These are phyloP conservation scores for Quercus robur DNA, from an alignment of 306 rosid species.

Conservation along the genomic window DNA sequence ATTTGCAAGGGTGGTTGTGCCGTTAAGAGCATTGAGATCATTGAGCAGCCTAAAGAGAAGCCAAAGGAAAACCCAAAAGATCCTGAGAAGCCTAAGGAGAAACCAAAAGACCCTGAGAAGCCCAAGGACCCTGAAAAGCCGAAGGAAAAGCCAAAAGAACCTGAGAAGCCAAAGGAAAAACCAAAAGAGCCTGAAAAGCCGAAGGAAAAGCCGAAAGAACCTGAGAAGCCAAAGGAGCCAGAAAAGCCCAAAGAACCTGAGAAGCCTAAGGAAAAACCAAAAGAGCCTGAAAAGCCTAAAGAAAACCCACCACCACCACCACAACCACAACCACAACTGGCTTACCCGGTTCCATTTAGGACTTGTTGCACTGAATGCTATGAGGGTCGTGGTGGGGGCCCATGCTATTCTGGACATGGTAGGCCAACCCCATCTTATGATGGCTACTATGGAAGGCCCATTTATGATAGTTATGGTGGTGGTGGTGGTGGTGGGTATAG, in stretches of 20 bases:
- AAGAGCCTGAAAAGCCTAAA: neutral
- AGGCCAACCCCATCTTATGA: too few species aligned
- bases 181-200: slow-evolving; percentile 8
- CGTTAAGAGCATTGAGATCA: slow-evolving; percentile 68
- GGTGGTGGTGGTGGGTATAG: too few species aligned
- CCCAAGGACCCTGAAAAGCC: neutral
- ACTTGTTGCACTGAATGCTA: slow-evolving; percentile 19
- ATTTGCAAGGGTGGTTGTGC: slow-evolving; percentile 53
- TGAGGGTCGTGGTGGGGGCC: too few species aligned
- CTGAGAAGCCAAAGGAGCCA: neutral
- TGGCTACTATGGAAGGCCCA: too few species aligned
- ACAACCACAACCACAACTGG: slow-evolving; percentile 7
- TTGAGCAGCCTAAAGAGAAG: slow-evolving; percentile 17
- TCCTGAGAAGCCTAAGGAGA: neutral
- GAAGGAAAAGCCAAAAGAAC: neutral
- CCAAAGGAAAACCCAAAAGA: neutral
- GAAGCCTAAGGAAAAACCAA: neutral
- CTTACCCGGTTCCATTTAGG: neutral
- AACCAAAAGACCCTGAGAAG: neutral
- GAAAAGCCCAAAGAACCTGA: neutral
- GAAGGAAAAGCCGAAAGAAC: neutral
- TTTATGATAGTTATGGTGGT: too few species aligned
- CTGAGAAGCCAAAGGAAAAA: neutral
- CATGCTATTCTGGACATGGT: too few species aligned
- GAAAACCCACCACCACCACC: neutral